These are phyloP conservation scores for Diplodia mutila DNA, from an alignment of 2,329 filamentous ascomycete genomes.

Conservation along the genomic window DNA sequence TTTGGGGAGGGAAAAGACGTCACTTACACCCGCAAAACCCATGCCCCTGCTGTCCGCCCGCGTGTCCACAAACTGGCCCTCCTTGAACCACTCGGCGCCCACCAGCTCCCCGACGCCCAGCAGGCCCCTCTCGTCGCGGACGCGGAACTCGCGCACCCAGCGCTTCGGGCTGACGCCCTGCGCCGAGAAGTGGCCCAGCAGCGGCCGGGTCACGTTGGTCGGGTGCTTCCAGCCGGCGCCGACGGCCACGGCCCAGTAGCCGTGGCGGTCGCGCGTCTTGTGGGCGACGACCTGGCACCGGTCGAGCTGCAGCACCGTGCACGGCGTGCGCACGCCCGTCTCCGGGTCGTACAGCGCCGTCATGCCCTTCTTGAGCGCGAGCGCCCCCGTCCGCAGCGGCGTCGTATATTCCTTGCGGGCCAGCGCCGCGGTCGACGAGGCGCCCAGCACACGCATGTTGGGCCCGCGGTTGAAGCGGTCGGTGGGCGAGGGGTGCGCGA, in stretches of 20 bases:
- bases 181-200: constrained; percentile 85
- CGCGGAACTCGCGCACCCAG: constrained; percentile 83
- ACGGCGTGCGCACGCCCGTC: constrained; percentile 76
- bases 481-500: constrained; percentile 17
- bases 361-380: constrained; percentile 95
- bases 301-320: constrained; percentile 93
- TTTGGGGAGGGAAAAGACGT: background rate
- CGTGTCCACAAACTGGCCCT: constrained; percentile 89
- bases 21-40: constrained; percentile 79
- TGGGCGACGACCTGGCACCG: constrained; percentile 85
- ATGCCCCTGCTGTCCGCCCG: constrained; percentile 79
- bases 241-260: constrained; percentile 93
- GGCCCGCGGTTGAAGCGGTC: constrained; percentile 58
- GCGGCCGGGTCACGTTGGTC: constrained; percentile 76
- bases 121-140: constrained; percentile 73
- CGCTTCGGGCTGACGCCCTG: constrained; percentile 83
- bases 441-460: constrained; percentile 56
- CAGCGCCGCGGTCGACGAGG: constrained; percentile 62
- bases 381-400: constrained; percentile 74
- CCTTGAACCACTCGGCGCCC: constrained; percentile 85
- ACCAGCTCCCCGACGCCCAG: constrained; percentile 75
- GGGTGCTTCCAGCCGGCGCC: constrained; percentile 76
- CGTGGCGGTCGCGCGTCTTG: constrained; percentile 79
- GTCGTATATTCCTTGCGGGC: constrained; percentile 61
- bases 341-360: constrained; percentile 81